phyloP scores from a whole-genome alignment of 2,329 filamentous ascomycete species.

The Cladosporium halotolerans region DNA sequence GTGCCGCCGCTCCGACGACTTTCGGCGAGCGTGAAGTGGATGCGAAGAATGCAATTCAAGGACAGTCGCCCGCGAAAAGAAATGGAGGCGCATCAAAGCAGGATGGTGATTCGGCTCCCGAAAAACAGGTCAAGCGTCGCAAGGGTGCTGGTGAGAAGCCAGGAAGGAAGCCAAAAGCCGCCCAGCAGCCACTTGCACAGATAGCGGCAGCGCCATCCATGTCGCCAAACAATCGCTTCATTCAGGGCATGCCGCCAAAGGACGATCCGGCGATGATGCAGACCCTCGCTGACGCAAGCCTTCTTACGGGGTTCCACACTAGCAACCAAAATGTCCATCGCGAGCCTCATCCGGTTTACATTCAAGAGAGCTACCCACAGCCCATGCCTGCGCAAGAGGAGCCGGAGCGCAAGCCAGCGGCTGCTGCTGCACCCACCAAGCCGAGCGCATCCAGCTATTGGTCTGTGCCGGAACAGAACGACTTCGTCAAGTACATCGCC shows the following conservation, averaged over 20 bases:
- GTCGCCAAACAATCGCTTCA: constrained; percentile 30
- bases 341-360: constrained; percentile 5
- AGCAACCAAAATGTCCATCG: constrained; percentile 10
- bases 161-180: constrained; percentile 35
- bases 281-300: constrained; percentile 28
- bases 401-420: constrained; percentile 12
- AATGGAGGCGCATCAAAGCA: constrained; percentile 16
- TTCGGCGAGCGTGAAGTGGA: constrained; percentile 62
- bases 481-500: constrained; percentile 65
- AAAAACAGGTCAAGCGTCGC: constrained; percentile 30
- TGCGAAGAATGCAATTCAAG: constrained; percentile 53
- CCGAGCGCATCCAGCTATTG: constrained; percentile 64
- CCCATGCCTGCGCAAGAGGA: constrained; percentile 18
- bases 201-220: constrained; percentile 24
- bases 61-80: constrained; percentile 45
- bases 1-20: constrained; percentile 61
- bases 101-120: constrained; percentile 22
- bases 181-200: constrained; percentile 32
- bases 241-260: constrained; percentile 18
- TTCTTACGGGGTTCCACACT: constrained; percentile 27
- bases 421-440: constrained; percentile 19
- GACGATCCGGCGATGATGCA: constrained; percentile 25
- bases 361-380: background rate
- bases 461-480: constrained; percentile 74
- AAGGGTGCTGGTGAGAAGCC: constrained; percentile 29